Base-by-base conservation (phyloP, 1,284 basidiomycete genomes). In the Cutaneotrichosporon daszewskae region DNA sequence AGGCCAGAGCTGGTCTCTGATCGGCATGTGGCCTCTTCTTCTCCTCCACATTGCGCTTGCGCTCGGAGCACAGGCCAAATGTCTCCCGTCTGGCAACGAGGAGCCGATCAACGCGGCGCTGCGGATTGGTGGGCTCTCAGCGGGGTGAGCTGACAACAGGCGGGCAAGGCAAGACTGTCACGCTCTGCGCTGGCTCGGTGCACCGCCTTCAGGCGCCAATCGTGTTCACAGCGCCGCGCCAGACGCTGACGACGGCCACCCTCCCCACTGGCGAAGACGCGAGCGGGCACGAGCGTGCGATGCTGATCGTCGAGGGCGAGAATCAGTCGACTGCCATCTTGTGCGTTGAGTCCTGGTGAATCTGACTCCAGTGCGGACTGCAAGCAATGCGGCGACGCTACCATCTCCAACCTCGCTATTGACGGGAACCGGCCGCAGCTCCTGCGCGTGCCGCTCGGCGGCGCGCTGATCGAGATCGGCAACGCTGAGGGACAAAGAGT, bases 351-450 rank as follows among this genome's bases (percentile, higher is more conserved):
- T 13, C 18, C 32, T 25, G 19, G 5, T 14, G 32, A 3, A 35
- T 34, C 45, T 51, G 38, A 51, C 19, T 7, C 6, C 48, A 73
- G 71, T 29, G 70, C 66, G 25, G 71, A 73, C 51, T 73, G 70
- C 51, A 52, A 54, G 14, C 32, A 51, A 13, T 73, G 71, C 49
- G 53, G 55, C 8, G 34, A 44, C 18, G 60, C 60, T 2, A 56
- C 54, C 11, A 60, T 73, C 32, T 43, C 51, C 28, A 64, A 65
- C 4, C 50, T 73, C 10, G 57, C 67, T 23, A 53, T 73, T 25
- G 68, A 73, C 43, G 71, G 71, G 1, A 71, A 71, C 41, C 50
- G 71, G 35, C 69, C 71, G 2, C 51, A 60, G 16, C 38, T 73
- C 27, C 49, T 73, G 3, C 59, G 71, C 10, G 53, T 73, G 17